These are phyloP conservation scores for Salix purpurea DNA, from an alignment of 345 rosid species.

Conservation along the genomic window DNA sequence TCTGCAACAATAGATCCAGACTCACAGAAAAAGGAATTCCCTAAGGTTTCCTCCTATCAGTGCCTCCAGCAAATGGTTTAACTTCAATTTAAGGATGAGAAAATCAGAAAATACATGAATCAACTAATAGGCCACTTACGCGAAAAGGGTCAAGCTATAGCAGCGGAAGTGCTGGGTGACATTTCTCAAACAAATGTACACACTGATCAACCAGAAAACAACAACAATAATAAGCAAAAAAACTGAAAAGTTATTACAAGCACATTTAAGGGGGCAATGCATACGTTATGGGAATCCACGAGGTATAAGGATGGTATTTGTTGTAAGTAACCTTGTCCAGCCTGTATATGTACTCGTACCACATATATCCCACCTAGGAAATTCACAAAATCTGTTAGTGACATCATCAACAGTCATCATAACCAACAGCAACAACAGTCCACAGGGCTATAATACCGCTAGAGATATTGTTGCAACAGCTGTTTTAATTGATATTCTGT, in stretches of 20 bases:
- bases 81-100: background rate
- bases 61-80: background rate
- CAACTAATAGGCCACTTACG: slow-evolving; percentile 48
- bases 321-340: slow-evolving; percentile 89
- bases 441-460: slow-evolving; percentile 41
- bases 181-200: slow-evolving; percentile 86
- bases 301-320: slow-evolving; percentile 95
- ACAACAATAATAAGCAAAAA: slow-evolving; percentile 3
- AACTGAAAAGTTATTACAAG: background rate
- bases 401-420: background rate
- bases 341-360: slow-evolving; percentile 88
- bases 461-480: slow-evolving; percentile 47
- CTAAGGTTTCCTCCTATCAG: background rate
- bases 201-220: slow-evolving; percentile 46
- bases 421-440: background rate
- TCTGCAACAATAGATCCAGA: background rate
- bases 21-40: background rate
- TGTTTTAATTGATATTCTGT: slow-evolving; percentile 60
- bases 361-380: slow-evolving; percentile 68
- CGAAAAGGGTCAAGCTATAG: slow-evolving; percentile 85
- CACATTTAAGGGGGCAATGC: slow-evolving; percentile 19
- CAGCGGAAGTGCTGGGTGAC: slow-evolving; percentile 76
- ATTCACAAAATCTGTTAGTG: slow-evolving; percentile 21
- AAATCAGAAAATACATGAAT: slow-evolving; percentile 7
- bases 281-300: slow-evolving; percentile 99